Evolutionary conservation across 2,329 filamentous ascomycete species (phyloP).

Genomic region (Microcera coccophila): DNA sequence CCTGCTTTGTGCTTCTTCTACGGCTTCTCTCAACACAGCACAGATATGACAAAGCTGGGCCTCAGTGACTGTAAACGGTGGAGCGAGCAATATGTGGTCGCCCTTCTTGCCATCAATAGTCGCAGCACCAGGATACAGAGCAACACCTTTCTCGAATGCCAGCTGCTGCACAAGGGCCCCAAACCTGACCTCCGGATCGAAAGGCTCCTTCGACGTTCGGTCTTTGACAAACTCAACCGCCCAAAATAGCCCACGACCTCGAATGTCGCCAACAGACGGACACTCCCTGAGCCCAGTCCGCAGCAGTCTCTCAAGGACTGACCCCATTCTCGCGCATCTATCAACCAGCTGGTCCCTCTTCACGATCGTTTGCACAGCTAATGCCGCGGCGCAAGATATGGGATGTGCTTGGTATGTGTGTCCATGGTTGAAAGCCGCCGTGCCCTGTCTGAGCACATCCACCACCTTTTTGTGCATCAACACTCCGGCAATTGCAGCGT

Average conservation of each 20-base stretch:
- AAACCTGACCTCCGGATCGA: constrained; percentile 28
- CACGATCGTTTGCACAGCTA: constrained; percentile 40
- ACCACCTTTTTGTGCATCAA: constrained; percentile 40
- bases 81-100: constrained; percentile 69
- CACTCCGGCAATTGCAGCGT: constrained; percentile 52
- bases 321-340: constrained; percentile 7
- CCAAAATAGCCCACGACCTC: constrained; percentile 39
- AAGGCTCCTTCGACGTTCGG: constrained; percentile 33
- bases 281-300: constrained; percentile 2
- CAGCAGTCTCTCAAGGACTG: constrained; percentile 1
- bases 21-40: constrained; percentile 8
- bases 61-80: constrained; percentile 67
- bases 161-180: constrained; percentile 26
- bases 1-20: too few relatives aligned
- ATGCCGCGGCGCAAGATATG: constrained; percentile 35
- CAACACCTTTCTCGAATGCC: constrained; percentile 33
- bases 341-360: constrained; percentile 31
- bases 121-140: constrained; percentile 61
- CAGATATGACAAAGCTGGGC: constrained; percentile 12
- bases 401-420: constrained; percentile 50
- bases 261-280: constrained; percentile 8
- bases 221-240: constrained; percentile 43
- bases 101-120: constrained; percentile 57
- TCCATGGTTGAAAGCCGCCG: constrained; percentile 47
- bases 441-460: constrained; percentile 8